A percentile compares a stretch with the other conserved stretches of the same genome.
Evolutionary conservation across 306 rosid species (phyloP).

Genomic region (Prunus mongolica): DNA sequence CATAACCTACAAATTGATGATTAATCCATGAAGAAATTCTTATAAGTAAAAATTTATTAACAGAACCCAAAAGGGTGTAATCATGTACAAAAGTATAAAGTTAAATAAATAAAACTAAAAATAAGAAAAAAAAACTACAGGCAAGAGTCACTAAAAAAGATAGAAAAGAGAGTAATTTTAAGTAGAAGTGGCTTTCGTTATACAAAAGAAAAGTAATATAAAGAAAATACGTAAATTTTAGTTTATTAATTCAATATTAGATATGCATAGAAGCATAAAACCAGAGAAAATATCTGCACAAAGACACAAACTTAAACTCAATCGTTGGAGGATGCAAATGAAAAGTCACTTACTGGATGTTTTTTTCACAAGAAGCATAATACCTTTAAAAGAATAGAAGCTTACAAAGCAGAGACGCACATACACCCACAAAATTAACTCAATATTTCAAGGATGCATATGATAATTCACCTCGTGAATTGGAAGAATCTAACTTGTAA

Average conservation of each 20-base stretch:
- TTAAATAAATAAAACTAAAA: not conserved
- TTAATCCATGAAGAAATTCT: not conserved
- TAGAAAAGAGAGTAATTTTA: not conserved
- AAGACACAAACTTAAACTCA: not conserved
- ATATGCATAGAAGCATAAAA: not conserved
- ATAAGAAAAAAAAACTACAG: not conserved
- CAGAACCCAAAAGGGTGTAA: not conserved
- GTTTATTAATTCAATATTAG: not conserved
- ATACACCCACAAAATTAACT: no score
- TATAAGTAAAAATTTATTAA: not conserved
- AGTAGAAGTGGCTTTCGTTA: not conserved
- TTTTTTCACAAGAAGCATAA: no score
- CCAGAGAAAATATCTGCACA: not conserved
- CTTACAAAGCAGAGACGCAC: no score
- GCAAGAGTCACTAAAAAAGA: not conserved
- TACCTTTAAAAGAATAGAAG: no score
- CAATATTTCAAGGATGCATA: no score
- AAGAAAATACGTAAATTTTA: not conserved
- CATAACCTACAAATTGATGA: conserved; percentile 63
- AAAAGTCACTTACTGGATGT: no score
- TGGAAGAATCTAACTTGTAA: no score
- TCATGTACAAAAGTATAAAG: not conserved
- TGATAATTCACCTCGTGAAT: no score
- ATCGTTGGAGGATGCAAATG: no score
- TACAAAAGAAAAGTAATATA: not conserved